Conservation (phyloP, 2,329 filamentous ascomycete species). For the Apiospora rasikravindrae region DNA sequence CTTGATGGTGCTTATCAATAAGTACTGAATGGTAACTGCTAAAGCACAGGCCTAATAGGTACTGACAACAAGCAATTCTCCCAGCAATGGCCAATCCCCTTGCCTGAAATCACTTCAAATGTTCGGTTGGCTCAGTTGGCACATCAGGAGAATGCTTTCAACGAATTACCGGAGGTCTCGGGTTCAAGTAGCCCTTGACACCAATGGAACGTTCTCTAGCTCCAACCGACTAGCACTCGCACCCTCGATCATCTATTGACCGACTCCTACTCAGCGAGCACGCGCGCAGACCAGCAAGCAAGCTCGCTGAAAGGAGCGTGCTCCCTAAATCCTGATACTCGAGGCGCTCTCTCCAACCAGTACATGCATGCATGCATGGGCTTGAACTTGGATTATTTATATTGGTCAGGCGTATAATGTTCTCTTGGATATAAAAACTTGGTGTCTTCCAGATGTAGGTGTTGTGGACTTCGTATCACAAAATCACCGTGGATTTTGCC, state of each 20-base stretch:
- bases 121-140: background rate
- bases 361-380: no score
- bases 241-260: conserved; percentile 24
- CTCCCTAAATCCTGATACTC: no score
- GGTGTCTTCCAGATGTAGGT: no score
- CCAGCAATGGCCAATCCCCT: background rate
- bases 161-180: background rate
- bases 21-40: no score
- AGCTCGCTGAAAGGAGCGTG: conserved; percentile 23
- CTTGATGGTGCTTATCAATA: no score
- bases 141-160: background rate
- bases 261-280: conserved; percentile 19
- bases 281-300: conserved; percentile 4
- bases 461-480: no score
- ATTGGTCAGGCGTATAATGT: no score
- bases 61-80: background rate
- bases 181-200: background rate
- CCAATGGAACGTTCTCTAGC: background rate
- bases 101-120: background rate
- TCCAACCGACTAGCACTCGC: conserved; percentile 23
- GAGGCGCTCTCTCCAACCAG: no score
- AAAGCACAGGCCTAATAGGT: background rate
- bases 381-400: no score
- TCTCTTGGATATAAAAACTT: no score
- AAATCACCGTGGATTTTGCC: no score